Conservation (phyloP, 2,329 filamentous ascomycete genomes). For the Aspergillus novofumigatus region DNA sequence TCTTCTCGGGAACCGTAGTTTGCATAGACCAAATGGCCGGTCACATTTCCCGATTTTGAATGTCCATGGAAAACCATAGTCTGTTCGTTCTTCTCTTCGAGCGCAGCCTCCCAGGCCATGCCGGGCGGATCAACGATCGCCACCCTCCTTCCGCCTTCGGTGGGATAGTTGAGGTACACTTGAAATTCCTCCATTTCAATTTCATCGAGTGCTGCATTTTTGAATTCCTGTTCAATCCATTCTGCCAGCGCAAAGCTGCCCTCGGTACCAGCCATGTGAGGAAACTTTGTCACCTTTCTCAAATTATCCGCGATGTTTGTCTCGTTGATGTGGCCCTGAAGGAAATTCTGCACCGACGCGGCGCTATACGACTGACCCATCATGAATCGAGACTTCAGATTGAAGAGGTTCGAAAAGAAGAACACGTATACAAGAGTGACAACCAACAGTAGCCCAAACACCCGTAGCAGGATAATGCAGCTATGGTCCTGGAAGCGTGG, state of each 20-base stretch:
- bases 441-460: constrained; percentile 72
- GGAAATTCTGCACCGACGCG: constrained; percentile 71
- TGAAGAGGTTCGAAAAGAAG: constrained; percentile 80
- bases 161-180: constrained; percentile 92
- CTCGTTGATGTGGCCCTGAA: constrained; percentile 69
- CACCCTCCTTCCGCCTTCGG: constrained; percentile 68
- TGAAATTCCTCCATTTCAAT: constrained; percentile 73
- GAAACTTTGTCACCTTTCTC: constrained; percentile 72
- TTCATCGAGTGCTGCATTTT: constrained; percentile 66
- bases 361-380: constrained; percentile 73
- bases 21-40: constrained; percentile 81
- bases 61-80: constrained; percentile 82
- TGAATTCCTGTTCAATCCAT: constrained; percentile 77
- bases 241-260: constrained; percentile 82
- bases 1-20: constrained; percentile 87
- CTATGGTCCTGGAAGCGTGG: constrained; percentile 45
- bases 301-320: constrained; percentile 68
- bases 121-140: constrained; percentile 71
- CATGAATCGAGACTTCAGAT: constrained; percentile 59
- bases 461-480: constrained; percentile 66
- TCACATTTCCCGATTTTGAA: constrained; percentile 80
- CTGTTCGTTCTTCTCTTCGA: constrained; percentile 79
- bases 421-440: constrained; percentile 76
- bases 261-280: constrained; percentile 91
- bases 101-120: constrained; percentile 68